These are phyloP conservation scores for Trichoderma cornu-damae DNA, from an alignment of 2,329 filamentous ascomycete species.

Conservation along the genomic window DNA sequence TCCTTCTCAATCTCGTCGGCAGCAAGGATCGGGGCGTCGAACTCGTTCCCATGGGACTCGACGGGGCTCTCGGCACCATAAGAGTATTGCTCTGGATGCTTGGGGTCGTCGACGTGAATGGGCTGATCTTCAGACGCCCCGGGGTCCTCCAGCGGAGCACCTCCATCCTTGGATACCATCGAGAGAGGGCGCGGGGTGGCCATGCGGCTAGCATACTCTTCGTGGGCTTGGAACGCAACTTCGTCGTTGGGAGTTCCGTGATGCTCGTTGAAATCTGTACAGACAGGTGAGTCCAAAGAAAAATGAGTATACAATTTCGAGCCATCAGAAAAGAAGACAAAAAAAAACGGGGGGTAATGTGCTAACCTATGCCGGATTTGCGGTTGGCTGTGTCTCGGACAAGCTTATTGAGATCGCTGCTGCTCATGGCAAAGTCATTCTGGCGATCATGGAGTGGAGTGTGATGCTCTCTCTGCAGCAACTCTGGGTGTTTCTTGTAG, in stretches of 20 bases:
- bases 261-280: slow-evolving; percentile 56
- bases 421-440: slow-evolving; percentile 78
- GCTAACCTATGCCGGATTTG: slow-evolving; percentile 39
- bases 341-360: too few relatives aligned
- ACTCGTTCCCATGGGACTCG: slow-evolving; percentile 55
- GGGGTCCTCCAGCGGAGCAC: slow-evolving; percentile 17
- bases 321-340: neutral
- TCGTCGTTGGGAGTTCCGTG: slow-evolving; percentile 82
- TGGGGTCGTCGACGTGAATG: slow-evolving; percentile 69
- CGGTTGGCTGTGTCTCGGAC: slow-evolving; percentile 65
- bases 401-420: slow-evolving; percentile 83
- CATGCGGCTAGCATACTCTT: slow-evolving; percentile 75
- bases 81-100: slow-evolving; percentile 36
- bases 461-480: slow-evolving; percentile 66
- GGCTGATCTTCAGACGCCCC: slow-evolving; percentile 42
- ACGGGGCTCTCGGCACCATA: slow-evolving; percentile 40
- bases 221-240: slow-evolving; percentile 79
- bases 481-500: slow-evolving; percentile 86
- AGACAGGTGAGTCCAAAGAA: neutral
- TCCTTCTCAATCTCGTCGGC: slow-evolving; percentile 80
- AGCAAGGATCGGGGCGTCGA: slow-evolving; percentile 77
- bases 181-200: slow-evolving; percentile 57
- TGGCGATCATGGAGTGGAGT: slow-evolving; percentile 51
- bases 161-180: slow-evolving; percentile 38
- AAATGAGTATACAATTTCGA: too few relatives aligned